Evolutionary conservation across 305 asterid species (phyloP), one percentile per base, ranked within the genome.

Genomic region (Solanum hybrid): DNA sequence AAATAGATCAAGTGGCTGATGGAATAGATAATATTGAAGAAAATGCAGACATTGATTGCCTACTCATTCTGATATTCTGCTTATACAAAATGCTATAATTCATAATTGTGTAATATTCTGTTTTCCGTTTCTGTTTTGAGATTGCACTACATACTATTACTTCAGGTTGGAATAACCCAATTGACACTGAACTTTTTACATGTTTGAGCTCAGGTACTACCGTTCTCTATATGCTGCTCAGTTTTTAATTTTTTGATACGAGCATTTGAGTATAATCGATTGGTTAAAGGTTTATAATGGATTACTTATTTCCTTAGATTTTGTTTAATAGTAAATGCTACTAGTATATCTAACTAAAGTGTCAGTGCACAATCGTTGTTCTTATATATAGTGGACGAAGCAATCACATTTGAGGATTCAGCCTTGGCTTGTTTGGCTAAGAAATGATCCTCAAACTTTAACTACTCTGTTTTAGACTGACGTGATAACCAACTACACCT

Each of bases 401-500:
- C 22, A 45, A 45, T 45, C 22, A 45, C 22, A 45, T 45, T 45
- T 41, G 57, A 41, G 6, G 57, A 41, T 41, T 41, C 57, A 41
- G 57, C 57, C 17, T 41, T 41, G 57, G 51, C 68, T 51, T 51
- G 68, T 51, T 51, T 51, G 68, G 70, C 70, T 57, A 17, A 57
- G 31, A n/a, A 68, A 68, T 68, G 76, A 68, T n/a, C 15, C 76
- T 68, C 31, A 68, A n/a, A 68, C 29, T n/a, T n/a, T 68, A 68
- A 61, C 13, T 68, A 4, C 6, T 68, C 98, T 94, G 98, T 97
- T 98, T 96, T 96, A 95, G 98, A 97, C 97, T 94, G 98, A 96
- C 97, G 96, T 97, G 98, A 96, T 96, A 96, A 96, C 99, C 98
- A 95, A 29, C 12, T 22, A 20, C 73, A 61, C 73, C 73, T 61